Base-by-base conservation (phyloP, 441 rosid genomes). In the Eutrema salsugineum region DNA sequence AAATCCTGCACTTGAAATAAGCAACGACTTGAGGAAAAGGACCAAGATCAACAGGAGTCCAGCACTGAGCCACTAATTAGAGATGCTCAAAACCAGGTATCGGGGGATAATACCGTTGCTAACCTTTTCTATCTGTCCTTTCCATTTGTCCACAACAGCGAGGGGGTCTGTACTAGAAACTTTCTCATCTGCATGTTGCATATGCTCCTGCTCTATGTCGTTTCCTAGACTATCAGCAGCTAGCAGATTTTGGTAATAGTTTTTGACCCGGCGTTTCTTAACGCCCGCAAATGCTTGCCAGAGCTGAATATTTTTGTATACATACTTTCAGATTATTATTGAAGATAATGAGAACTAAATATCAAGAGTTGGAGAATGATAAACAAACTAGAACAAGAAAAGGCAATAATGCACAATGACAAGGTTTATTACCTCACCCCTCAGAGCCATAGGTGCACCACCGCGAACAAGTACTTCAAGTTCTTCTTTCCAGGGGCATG, bases 251-350 rank as follows among this genome's bases (percentile, higher is more conserved):
- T 86, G 87, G 77, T 94, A 94, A 78, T 91, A 94, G 15, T 82
- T 89, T 59, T 91, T 91, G 77, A 83, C 79, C 70, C 95, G 89
- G 8, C 96, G 96, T 53, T 86, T 80, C 74, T 55, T 91, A 36
- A 84, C 93, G 59, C 97, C 98, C 11, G 81, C 96, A 79, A 94
- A 91, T 75, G 97, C 96, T 88, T 94, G 97, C 97, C 98, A 91
- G 15, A 94, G 95, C 98, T 94, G 83, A 66, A 82, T 76, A 55
- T 61, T 66, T n/a, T 70, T n/a, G 70, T 70, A 63, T 68, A 71
- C 16, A 64, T 24, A 77, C 35, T 32, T 43, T 32, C 20, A 33
- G 46, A 44, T 56, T 55, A 55, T 10, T 39, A 15, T n/a, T 24
- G 50, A 51, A 7, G 19, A 10, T 30, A 71, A 6, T 11, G 53